Evolutionary conservation across 2,329 filamentous ascomycete species (phyloP).

Genomic region (Coniochaeta sp.): DNA sequence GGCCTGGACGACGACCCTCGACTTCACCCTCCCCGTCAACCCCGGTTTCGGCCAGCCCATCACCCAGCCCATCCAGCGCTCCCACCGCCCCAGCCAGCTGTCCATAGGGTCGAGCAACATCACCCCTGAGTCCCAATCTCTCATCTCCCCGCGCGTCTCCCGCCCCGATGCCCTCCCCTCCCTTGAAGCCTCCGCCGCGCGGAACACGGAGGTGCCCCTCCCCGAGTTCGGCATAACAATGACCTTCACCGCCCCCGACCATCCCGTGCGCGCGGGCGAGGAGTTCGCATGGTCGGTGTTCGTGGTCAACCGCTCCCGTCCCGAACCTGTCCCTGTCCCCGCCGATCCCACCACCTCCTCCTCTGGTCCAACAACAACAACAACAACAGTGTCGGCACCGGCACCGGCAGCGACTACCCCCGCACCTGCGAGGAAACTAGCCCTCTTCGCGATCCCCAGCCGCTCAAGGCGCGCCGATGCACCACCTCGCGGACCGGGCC

Average conservation of each 20-base stretch:
- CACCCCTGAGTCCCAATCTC: conserved; percentile 43
- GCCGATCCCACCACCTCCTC: conserved; percentile 19
- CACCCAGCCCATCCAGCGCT: conserved; percentile 51
- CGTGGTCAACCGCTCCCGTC: conserved; percentile 62
- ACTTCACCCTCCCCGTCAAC: conserved; percentile 61
- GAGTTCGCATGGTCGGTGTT: conserved; percentile 68
- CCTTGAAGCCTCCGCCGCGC: conserved; percentile 45
- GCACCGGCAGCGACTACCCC: no score
- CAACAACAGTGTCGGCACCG: conserved; percentile 4
- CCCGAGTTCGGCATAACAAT: conserved; percentile 66
- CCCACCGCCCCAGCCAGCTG: conserved; percentile 56
- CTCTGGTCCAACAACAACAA: conserved; percentile 14
- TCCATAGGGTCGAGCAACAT: conserved; percentile 53
- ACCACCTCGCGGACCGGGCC: conserved; percentile 42
- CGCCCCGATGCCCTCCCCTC: conserved; percentile 54
- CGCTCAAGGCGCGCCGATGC: conserved; percentile 51
- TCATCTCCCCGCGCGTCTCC: conserved; percentile 48
- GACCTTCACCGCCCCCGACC: conserved; percentile 58
- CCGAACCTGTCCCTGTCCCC: conserved; percentile 22
- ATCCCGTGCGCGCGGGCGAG: conserved; percentile 53
- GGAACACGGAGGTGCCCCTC: conserved; percentile 35
- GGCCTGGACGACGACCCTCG: conserved; percentile 61
- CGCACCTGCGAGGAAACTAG: conserved; percentile 56
- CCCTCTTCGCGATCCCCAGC: conserved; percentile 60
- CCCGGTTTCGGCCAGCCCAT: conserved; percentile 49